Base-by-base conservation (phyloP, 108 stramenopile species). In the Hondaea fermentalgiana region DNA sequence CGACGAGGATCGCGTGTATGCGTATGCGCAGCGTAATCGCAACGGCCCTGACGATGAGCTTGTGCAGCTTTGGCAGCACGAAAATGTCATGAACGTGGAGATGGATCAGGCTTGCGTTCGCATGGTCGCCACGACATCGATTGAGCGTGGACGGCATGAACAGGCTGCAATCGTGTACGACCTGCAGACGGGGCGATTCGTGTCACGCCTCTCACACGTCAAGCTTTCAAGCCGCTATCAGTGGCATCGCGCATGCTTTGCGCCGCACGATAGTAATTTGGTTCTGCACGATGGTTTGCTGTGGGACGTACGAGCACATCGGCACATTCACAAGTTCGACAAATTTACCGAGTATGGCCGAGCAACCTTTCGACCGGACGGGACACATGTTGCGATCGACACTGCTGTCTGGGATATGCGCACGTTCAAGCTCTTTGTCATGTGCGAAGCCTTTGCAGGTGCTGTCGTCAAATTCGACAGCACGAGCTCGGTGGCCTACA, bases 231-330 rank as follows among this genome's bases (percentile, higher is more conserved):
- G 76, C 23, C 76, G 76, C 23, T 83, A 83, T 45, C 25, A 47
- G n/a, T 28, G 51, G 45, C 76, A 83, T 23, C 45, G 76, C 23
- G 76, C 76, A 35, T 83, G 76, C 76, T 83, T 83, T 28, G 6
- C 76, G 19, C 76, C 76, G 45, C 76, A 83, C 49, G 76, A 53
- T 83, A 83, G 51, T 45, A 83, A 53, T 3, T 12, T 83, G 4
- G 76, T 83, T 55, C 76, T 83, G n/a, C 76, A 83, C 76, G 76
- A 83, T 35, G 76, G 76, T 12, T 23, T 83, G 10, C 49, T 83
- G 23, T 83, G 76, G 76, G 76, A 83, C 23, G 76, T 83, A 12
- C 76, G 76, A 6, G 12, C 76, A 25, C 76, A 45, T 6, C 12
- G 51, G 45, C 49, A 53, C 51, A 35, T 83, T 53, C 76, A 83